phyloP scores from a whole-genome alignment of 148 eudicot species.

The Silene latifolia region DNA sequence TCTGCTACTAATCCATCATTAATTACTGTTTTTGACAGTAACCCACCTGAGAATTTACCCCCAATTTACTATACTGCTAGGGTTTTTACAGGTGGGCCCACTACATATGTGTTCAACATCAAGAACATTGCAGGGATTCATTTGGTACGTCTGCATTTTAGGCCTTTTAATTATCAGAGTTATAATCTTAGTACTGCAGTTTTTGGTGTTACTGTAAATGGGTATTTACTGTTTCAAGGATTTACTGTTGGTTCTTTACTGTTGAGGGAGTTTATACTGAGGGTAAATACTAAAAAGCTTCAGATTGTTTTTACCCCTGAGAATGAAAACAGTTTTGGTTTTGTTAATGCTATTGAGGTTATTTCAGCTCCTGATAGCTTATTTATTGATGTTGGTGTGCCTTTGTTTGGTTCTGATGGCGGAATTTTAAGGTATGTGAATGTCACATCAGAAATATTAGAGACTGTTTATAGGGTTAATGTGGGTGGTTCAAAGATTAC shows the following conservation, averaged over 20 bases:
- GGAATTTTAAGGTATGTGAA: slow-evolving; percentile 42
- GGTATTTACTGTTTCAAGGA: slow-evolving; percentile 44
- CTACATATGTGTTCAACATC: slow-evolving; percentile 49
- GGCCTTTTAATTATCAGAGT: slow-evolving; percentile 45
- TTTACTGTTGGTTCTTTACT: slow-evolving; percentile 31
- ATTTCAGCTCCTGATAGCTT: slow-evolving; percentile 73
- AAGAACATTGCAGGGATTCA: slow-evolving; percentile 46
- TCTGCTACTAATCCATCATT: slow-evolving; percentile 42
- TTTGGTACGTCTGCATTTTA: slow-evolving; percentile 80
- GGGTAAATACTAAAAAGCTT: slow-evolving; percentile 34
- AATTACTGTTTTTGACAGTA: slow-evolving; percentile 38
- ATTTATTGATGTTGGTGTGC: slow-evolving; percentile 53
- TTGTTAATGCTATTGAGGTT: slow-evolving; percentile 79
- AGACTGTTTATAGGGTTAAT: slow-evolving; percentile 80
- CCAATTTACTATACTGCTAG: slow-evolving; percentile 61
- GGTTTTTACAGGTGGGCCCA: slow-evolving; percentile 48
- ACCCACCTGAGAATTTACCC: slow-evolving; percentile 40
- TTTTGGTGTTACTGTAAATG: slow-evolving; percentile 69
- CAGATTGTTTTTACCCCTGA: slow-evolving; percentile 53
- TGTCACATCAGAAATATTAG: slow-evolving; percentile 44
- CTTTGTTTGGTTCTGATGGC: slow-evolving; percentile 39
- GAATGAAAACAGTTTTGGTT: slow-evolving; percentile 41
- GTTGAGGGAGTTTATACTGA: slow-evolving; percentile 65
- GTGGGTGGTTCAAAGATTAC: slow-evolving; percentile 77
- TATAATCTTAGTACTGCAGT: slow-evolving; percentile 50